Evolutionary conservation across 176 grass and related monocot species (phyloP).

Genomic region (Eleusine coracana): DNA sequence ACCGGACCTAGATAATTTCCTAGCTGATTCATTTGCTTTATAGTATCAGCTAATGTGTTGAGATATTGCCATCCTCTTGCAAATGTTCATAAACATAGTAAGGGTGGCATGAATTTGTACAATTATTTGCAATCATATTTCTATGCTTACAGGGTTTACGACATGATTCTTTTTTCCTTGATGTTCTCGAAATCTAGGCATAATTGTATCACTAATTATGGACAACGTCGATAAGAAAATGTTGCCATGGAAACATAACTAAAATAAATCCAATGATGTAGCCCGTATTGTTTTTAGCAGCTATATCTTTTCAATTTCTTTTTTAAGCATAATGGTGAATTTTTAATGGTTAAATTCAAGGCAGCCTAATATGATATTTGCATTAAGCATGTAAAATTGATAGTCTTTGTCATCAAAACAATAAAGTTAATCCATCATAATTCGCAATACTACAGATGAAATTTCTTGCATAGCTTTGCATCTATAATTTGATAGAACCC

Average conservation of each 20-base stretch:
- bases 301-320: background rate
- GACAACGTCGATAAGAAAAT: background rate
- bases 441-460: no score
- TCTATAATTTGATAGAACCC: no score
- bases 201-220: background rate
- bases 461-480: background rate
- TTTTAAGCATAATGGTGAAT: background rate
- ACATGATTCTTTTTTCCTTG: background rate
- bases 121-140: background rate
- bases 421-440: no score
- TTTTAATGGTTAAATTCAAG: background rate
- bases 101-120: background rate
- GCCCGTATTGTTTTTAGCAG: background rate
- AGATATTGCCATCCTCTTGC: background rate
- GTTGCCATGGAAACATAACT: background rate
- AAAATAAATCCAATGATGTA: background rate
- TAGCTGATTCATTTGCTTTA: background rate
- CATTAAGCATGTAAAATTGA: no score
- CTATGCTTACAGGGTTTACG: background rate
- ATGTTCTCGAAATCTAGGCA: background rate
- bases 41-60: background rate
- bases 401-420: no score
- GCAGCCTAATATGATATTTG: no score
- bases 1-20: background rate
- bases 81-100: slow-evolving; percentile 1